Conservation (phyloP, 768 basidiomycete genomes). For the Pleurotus tuber-regium region DNA sequence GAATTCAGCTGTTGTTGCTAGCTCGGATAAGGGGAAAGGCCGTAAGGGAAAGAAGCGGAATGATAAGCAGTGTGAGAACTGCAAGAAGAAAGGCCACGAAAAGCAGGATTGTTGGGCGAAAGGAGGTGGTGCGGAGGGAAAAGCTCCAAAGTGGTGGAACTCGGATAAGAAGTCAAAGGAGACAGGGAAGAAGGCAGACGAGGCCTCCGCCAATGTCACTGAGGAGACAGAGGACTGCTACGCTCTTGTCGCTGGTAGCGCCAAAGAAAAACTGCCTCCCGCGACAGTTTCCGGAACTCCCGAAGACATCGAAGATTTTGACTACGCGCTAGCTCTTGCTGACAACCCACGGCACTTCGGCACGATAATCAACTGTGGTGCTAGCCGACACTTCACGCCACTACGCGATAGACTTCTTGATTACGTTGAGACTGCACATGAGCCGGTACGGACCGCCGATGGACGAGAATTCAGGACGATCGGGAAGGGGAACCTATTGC, state of each 20-base stretch:
- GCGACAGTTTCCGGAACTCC: too few relatives aligned
- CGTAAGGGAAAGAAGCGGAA: not conserved
- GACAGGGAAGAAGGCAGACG: not conserved
- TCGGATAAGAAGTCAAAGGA: not conserved
- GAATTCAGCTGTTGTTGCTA: constrained; percentile 12
- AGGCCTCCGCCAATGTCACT: not conserved
- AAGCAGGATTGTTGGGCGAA: constrained; percentile 22
- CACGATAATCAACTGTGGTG: constrained; percentile 28
- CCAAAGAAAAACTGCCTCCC: too few relatives aligned
- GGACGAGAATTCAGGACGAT: too few relatives aligned
- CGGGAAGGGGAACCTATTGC: constrained; percentile 25
- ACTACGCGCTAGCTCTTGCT: constrained; percentile 1
- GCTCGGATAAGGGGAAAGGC: not conserved
- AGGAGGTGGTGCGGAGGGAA: constrained; percentile 27
- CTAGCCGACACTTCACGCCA: constrained; percentile 31
- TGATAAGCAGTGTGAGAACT: constrained; percentile 18
- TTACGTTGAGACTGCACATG: constrained; percentile 16
- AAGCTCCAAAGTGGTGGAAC: constrained; percentile 16
- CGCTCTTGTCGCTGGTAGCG: not conserved
- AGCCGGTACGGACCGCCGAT: constrained; percentile 26
- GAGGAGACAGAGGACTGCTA: not conserved
- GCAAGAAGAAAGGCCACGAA: constrained; percentile 16
- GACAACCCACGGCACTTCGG: not conserved
- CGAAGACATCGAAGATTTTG: constrained; percentile 1
- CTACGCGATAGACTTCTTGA: constrained; percentile 23